phyloP scores from a whole-genome alignment of 352 stramenopile genomes.

The Phytophthora pistaciae region DNA sequence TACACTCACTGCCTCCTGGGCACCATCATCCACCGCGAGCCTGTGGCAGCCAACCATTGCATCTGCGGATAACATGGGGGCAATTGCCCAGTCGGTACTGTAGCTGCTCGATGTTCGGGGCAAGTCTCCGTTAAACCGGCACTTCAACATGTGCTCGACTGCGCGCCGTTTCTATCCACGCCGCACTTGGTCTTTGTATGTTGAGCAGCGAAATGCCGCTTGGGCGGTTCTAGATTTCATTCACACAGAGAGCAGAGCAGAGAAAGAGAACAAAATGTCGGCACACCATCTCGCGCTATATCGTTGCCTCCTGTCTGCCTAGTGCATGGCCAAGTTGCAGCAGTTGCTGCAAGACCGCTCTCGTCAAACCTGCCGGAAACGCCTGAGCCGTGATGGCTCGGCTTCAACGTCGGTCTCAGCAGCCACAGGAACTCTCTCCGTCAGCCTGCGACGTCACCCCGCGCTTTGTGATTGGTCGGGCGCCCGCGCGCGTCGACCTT shows the following conservation, averaged over 20 bases:
- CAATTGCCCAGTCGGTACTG: not conserved
- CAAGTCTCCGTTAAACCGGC: slow-evolving; percentile 13
- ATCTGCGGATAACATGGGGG: not conserved
- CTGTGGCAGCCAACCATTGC: not conserved
- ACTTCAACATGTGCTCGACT: slow-evolving; percentile 17
- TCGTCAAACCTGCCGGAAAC: not conserved
- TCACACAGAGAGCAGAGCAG: not conserved
- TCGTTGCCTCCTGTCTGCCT: no score
- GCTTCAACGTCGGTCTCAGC: not conserved
- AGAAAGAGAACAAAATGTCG: not conserved
- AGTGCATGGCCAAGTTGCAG: not conserved
- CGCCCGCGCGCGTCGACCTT: slow-evolving; percentile 3
- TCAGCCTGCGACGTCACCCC: slow-evolving; percentile 12
- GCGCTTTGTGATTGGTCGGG: slow-evolving; percentile 8
- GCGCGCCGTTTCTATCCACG: slow-evolving; percentile 12
- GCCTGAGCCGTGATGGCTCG: not conserved
- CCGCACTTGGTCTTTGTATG: slow-evolving; percentile 19
- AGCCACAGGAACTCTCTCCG: slow-evolving; percentile 1
- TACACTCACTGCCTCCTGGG: no score
- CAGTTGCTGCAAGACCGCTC: not conserved
- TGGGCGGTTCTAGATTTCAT: slow-evolving; percentile 25
- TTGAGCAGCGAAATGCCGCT: slow-evolving; percentile 30
- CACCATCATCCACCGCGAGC: no score
- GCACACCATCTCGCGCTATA: not conserved
- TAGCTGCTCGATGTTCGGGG: not conserved